Evolutionary conservation across 345 rosid species (phyloP).

Genomic region (Salix viminalis): DNA sequence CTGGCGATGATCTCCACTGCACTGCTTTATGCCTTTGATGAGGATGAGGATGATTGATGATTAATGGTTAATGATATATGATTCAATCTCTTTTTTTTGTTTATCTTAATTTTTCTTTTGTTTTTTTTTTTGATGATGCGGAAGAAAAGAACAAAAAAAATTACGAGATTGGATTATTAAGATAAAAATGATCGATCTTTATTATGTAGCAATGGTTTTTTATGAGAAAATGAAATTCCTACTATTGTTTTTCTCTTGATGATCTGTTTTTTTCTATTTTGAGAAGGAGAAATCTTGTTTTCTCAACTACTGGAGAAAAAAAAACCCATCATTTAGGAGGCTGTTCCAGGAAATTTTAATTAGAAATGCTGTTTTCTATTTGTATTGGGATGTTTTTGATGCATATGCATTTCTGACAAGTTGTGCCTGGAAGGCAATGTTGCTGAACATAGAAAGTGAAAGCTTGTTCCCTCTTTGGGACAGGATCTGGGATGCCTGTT

Average conservation of each 20-base stretch:
- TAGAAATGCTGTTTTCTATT: too few relatives aligned
- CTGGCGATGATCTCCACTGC: slow-evolving; percentile 61
- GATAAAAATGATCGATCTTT: slow-evolving; percentile 17
- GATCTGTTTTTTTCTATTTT: neutral
- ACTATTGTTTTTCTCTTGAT: neutral
- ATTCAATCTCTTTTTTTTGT: slow-evolving; percentile 8
- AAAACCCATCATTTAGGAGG: too few relatives aligned
- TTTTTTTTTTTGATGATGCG: slow-evolving; percentile 25
- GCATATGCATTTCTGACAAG: too few relatives aligned
- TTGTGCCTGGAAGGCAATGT: too few relatives aligned
- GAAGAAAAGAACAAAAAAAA: slow-evolving; percentile 3
- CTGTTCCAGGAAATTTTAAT: too few relatives aligned
- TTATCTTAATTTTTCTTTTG: neutral
- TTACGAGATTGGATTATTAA: slow-evolving; percentile 16
- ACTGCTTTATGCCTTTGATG: slow-evolving; percentile 82
- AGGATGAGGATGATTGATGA: neutral
- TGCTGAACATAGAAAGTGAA: too few relatives aligned
- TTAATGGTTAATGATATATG: neutral
- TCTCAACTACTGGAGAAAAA: too few relatives aligned
- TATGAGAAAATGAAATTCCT: neutral
- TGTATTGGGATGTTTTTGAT: too few relatives aligned
- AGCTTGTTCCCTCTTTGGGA: too few relatives aligned
- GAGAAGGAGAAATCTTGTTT: too few relatives aligned
- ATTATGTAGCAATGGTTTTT: slow-evolving; percentile 1
- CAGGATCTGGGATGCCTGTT: too few relatives aligned